Evolutionary conservation across 257 asterid species (phyloP), one percentile per base, ranked within the genome.

Genomic region (Mentha longifolia): DNA sequence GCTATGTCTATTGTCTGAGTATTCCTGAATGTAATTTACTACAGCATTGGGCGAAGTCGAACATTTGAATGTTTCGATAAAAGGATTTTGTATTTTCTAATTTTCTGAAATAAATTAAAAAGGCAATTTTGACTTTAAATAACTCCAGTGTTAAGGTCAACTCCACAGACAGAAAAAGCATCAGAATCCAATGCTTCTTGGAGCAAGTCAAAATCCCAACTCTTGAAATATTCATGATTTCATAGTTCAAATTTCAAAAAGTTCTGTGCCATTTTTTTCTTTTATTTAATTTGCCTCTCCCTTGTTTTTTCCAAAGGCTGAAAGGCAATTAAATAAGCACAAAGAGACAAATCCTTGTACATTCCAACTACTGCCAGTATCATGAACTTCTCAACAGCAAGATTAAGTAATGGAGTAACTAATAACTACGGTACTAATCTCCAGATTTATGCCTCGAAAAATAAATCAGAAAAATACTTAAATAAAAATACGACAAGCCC

Each of bases 181-280:
- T 59, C 77, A 77, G 78, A 41, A 77, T 78, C 82, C 82, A 61
- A 73, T 73, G 82, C 73, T 55, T 61, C 46, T 72, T 68, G 63
- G 42, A 43, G 16, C n/a, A 72, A 56, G 73, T 71, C 70, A 78
- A 52, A 39, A 19, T 37, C 41, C 43, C 73, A 35, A 14, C 55
- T 58, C 46, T 15, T 37, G 16, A 57, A 41, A 65, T 54, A 51
- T 68, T 11, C 49, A 51, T 51, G 57, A 77, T 54, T 51, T 60
- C 61, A 30, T 50, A 7, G 3, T 22, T n/a, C n/a, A 22, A 0
- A 22, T 1, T 19, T 68, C 55, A 46, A 59, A 39, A 51, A 22
- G 60, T 51, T 71, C 19, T 55, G 19, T 54, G 33, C 59, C 52
- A 60, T 7, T 12, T 43, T 12, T 30, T 35, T 59, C 37, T 12